Evolutionary conservation across 2,329 filamentous ascomycete species (phyloP), one percentile per base, ranked within the genome.

Genomic region (Ceratocystis papillata): DNA sequence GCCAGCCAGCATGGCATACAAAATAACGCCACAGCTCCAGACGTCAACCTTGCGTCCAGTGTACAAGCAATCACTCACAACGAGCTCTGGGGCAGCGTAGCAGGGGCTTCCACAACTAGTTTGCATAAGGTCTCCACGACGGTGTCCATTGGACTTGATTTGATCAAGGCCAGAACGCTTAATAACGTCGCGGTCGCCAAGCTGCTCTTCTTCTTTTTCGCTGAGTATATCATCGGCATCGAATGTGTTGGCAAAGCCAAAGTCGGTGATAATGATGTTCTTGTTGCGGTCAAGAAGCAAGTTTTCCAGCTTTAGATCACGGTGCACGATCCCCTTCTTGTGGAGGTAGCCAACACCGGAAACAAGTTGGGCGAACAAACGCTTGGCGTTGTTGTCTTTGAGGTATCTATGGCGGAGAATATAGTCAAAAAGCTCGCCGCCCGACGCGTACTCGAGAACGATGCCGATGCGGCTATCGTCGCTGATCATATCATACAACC

Each of bases 191-290:
- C 90, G 88, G 73, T 96, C 93, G 30, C 84, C 83, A 25, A 99
- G 79, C 69, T 91, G 89, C 72, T 90, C 84, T 76, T 97, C 94
- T 70, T 96, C 88, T 67, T 96, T 92, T 68, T 96, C 90, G 3
- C 84, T 85, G 48, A 99, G 81, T 74, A 96, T 91, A 73, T 99
- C 94, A 45, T 80, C 78, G 0, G 94, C 85, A 73, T 96, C 89
- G 73, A 99, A 99, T 0, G 92, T 97, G 76, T 99, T 99, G 71
- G 94, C 94, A 74, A 99, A 99, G 20, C 94, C 94, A 76, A 99
- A 99, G 77, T 99, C 94, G 17, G 94, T 99, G 73, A 99, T 99
- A 77, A 99, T 99, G 73, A 99, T 97, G 79, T 99, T 99, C 69
- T 91, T 88, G 74, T 99, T 96, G 69, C 93, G 87, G 76, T 99